These are phyloP conservation scores for Ehretia macrophylla DNA, from an alignment of 257 asterid genomes.

Conservation along the genomic window DNA sequence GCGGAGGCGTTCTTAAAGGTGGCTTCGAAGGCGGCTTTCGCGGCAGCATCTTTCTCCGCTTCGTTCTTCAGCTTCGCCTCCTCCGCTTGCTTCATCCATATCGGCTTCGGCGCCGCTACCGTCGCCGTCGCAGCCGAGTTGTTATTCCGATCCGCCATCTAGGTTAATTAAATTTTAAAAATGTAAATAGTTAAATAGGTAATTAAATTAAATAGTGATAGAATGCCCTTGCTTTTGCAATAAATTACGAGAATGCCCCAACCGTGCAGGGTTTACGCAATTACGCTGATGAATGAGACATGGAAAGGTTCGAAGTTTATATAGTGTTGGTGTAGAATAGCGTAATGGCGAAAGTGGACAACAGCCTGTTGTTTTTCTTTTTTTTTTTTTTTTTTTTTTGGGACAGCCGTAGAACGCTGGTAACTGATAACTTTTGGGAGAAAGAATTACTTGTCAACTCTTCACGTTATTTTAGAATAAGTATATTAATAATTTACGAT, in stretches of 20 bases:
- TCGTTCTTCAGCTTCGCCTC: constrained; percentile 90
- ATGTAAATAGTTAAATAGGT: no score
- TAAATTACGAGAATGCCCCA: background rate
- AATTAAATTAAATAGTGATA: no score
- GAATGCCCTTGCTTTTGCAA: constrained; percentile 1
- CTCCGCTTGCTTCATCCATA: constrained; percentile 98
- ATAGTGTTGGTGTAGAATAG: no score
- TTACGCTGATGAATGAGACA: background rate
- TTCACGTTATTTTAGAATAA: no score
- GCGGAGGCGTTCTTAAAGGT: constrained; percentile 52
- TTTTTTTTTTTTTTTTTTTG: no score
- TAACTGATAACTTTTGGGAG: no score
- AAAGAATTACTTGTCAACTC: no score
- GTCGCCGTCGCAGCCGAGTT: constrained; percentile 17
- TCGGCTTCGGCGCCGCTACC: constrained; percentile 51
- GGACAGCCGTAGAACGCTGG: no score
- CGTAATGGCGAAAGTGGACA: no score
- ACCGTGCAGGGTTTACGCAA: background rate
- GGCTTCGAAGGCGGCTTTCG: constrained; percentile 98
- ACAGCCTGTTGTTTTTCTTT: no score
- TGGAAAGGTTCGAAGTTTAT: background rate
- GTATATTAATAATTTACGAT: no score
- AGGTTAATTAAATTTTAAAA: constrained; percentile 6
- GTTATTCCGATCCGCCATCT: constrained; percentile 74
- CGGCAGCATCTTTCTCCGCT: constrained; percentile 94